Base-by-base conservation (phyloP, 2,329 filamentous ascomycete species). In the Teratosphaeria pseudoeucalypti region DNA sequence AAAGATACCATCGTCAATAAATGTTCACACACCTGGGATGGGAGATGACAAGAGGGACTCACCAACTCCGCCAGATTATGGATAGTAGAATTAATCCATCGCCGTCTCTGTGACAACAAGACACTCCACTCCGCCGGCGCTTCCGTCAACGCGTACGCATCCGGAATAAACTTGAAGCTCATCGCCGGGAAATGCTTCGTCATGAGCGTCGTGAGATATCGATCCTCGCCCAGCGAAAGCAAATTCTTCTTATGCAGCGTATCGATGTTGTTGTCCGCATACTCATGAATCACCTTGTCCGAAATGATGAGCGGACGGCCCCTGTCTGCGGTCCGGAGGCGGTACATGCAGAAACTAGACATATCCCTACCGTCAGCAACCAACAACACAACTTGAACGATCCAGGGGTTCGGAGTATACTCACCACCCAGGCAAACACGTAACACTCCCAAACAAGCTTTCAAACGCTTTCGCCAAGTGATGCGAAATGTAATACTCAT, bases 401-500 rank as follows among this genome's bases (percentile, higher is more conserved):
- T 19, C 34, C 39, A 53, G 34, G 52, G 12, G 34, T 23, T 16
- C 11, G 27, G 53, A 43, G 58, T 32, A 32, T 32, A 85, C 89
- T 79, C 84, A 96, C 92, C 94, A 99, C 83, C 94, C 94, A 65
- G 94, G 94, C 79, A 99, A 86, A 87, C 94, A 99, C 61, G 94
- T 99, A 62, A 99, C 94, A 74, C 90, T 95, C 71, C 92, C 94
- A 71, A 99, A 99, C 62, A 99, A 84, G 62, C 91, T 96, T 74
- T 99, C 94, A 72, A 99, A 99, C 63, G 94, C 90, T 79, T 99
- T 99, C 58, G 94, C 82, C 73, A 99, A 78, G 76, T 99, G 89
- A 81, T 99, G 94, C 34, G 94, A 97, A 71, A 99, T 99, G 75
- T 92, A 99, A 80, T 99, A 99, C 75, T 99, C 94, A 77, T 99